Conservation (phyloP, 1,284 basidiomycete species). For the Gymnopus androsaceus region DNA sequence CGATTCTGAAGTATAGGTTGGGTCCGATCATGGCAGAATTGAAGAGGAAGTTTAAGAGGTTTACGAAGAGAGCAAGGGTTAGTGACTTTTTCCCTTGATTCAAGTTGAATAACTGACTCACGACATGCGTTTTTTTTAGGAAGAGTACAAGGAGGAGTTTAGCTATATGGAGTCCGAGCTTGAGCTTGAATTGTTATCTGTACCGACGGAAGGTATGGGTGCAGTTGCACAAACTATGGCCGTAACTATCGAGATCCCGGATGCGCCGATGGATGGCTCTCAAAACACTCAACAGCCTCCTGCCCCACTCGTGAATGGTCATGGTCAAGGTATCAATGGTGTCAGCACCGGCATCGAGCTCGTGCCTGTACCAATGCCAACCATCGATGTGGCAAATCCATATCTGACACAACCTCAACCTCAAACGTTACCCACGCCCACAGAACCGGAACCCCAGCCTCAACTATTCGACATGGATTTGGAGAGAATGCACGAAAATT, state of each 20-base stretch:
- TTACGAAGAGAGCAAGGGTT: constrained; percentile 82
- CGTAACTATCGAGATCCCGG: constrained; percentile 31
- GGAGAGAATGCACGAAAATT: constrained; percentile 85
- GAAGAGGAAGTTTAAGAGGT: constrained; percentile 92
- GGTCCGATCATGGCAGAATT: constrained; percentile 88
- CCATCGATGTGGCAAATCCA: no score
- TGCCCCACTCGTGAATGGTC: constrained; percentile 4
- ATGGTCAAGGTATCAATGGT: constrained; percentile 43
- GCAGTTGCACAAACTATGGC: constrained; percentile 29
- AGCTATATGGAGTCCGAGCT: constrained; percentile 28
- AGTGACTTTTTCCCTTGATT: constrained; percentile 29
- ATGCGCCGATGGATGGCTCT: constrained; percentile 47
- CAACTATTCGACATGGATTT: constrained; percentile 38
- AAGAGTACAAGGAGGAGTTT: constrained; percentile 69
- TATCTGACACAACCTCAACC: no score
- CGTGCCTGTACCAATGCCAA: constrained; percentile 54
- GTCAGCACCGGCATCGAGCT: constrained; percentile 86
- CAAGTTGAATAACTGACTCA: neutral
- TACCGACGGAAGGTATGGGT: constrained; percentile 36
- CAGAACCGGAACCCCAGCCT: neutral
- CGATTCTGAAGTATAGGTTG: constrained; percentile 85
- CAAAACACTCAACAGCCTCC: neutral
- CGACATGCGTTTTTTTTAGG: constrained; percentile 39
- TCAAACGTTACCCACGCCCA: neutral
- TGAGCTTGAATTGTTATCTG: neutral